Base-by-base conservation (phyloP, 169 alveolate species). In the Plasmodium gallinaceum region DNA sequence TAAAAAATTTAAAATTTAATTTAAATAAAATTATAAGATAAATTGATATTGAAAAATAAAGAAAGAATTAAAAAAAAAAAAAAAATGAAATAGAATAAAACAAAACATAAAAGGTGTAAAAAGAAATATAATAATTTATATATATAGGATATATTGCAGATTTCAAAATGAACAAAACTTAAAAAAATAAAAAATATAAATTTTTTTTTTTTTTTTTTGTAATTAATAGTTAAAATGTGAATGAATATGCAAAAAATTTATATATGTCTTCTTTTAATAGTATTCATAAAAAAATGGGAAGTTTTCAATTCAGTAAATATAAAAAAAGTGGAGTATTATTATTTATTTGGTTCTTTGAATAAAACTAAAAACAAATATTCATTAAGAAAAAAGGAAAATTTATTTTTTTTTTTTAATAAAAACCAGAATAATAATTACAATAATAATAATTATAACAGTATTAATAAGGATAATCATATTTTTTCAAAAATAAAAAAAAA, bases 231-330 rank as follows among this genome's bases (percentile, higher is more conserved):
- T 46, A 45, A 58, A 60, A 43, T 48, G 88, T 32, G 42, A 74
- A 4, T 32, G 73, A 74, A 58, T 39, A 74, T 74, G 74, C 58
- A 24, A 22, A 74, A 60, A 51, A 57, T 74, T 22, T 46, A n/a
- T 10, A 51, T 46, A 43, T 26, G n/a, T 46, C 45, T 74, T 32
- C 22, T 74, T 24, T 24, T 74, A 32, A 22, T 39, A 37, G 60
- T 65, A 9, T 74, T 74, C 43, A 57, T 74, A 74, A 61, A 32
- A 43, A 48, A 48, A 24, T 61, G 88, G 37, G 37, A 64, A 74
- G 60, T 61, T 14, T 9, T 20, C 20, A 18, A 6, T 45, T 18
- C 57, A n/a, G 62, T 74, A 64, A 65, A 43, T 20, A 16, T 43
- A n/a, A 10, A 20, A 26, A 71, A 26, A 42, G 37, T 20, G 73